Base-by-base conservation (phyloP, 768 basidiomycete genomes). In the Inosperma sp. region DNA sequence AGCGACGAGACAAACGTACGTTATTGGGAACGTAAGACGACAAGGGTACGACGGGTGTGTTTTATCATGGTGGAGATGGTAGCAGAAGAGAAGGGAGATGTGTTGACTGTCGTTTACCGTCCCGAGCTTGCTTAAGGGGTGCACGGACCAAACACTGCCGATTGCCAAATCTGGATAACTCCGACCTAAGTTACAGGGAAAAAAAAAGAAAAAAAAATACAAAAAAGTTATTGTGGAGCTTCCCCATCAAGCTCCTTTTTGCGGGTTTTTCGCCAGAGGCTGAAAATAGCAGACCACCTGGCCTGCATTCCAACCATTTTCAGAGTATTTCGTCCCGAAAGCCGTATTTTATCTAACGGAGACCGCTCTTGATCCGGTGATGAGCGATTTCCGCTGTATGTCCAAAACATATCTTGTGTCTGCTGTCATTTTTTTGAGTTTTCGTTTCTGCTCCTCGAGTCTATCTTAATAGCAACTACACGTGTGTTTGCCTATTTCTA, bases 31-130 rank as follows among this genome's bases (percentile, higher is more conserved):
- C 56, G 40, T 48, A 59, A 42, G 60, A 72, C 64, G 54, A 61
- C 57, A 47, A 59, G 59, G 51, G 53, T 58, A 51, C 56, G 55
- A 25, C 56, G 49, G 62, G 65, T 56, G 71, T 65, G 68, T 72
- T 74, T 72, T 72, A 73, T 71, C 71, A 72, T 71, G 73, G 75
- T 74, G 61, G 68, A 63, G 64, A 59, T 58, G 61, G 62, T 56
- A 59, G 47, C 51, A 44, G 45, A 56, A 44, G 56, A 58, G 56
- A 52, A 59, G 56, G 68, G 64, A 70, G 62, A 56, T 57, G n/a
- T 79, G 77, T 78, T 78, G 75, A 74, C 74, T 59, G 67, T 51
- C 61, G 76, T 78, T 79, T 76, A 76, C 77, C 75, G 70, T 66
- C 59, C 68, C 72, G 69, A 64, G 56, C 60, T 62, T 63, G 68